Evolutionary conservation across 2,329 filamentous ascomycete genomes (phyloP).

Genomic region (Fusarium paranaense): DNA sequence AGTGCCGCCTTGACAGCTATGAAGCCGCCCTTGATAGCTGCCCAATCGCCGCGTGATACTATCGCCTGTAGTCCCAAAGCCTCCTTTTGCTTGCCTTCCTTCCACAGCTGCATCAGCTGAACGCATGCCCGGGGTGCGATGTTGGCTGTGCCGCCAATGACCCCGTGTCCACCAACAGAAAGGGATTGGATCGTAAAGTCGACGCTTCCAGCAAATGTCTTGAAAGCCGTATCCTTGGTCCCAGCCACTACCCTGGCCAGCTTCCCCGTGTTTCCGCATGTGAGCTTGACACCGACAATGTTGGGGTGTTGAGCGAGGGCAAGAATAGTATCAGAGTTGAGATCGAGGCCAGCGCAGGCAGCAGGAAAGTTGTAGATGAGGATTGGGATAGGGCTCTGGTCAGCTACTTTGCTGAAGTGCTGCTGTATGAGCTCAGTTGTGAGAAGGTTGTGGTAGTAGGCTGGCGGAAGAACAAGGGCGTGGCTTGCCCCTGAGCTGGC

Average conservation of each 20-base stretch:
- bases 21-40: constrained; percentile 75
- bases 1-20: constrained; percentile 76
- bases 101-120: constrained; percentile 69
- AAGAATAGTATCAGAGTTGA: constrained; percentile 68
- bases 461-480: constrained; percentile 75
- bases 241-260: constrained; percentile 62
- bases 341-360: constrained; percentile 67
- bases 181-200: constrained; percentile 80
- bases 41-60: constrained; percentile 76
- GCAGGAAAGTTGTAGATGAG: constrained; percentile 74
- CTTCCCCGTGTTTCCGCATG: constrained; percentile 74
- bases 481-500: constrained; percentile 73
- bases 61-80: constrained; percentile 73
- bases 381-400: constrained; percentile 67
- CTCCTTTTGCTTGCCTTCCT: constrained; percentile 66
- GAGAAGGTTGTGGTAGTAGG: constrained; percentile 74
- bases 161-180: constrained; percentile 76
- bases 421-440: constrained; percentile 67
- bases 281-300: constrained; percentile 73
- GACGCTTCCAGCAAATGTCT: constrained; percentile 78
- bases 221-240: constrained; percentile 60
- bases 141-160: constrained; percentile 79
- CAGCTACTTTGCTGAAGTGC: constrained; percentile 73
- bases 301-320: constrained; percentile 65
- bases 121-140: constrained; percentile 75